Base-by-base conservation (phyloP, 2,329 filamentous ascomycete species). In the Penicillium digitatum region DNA sequence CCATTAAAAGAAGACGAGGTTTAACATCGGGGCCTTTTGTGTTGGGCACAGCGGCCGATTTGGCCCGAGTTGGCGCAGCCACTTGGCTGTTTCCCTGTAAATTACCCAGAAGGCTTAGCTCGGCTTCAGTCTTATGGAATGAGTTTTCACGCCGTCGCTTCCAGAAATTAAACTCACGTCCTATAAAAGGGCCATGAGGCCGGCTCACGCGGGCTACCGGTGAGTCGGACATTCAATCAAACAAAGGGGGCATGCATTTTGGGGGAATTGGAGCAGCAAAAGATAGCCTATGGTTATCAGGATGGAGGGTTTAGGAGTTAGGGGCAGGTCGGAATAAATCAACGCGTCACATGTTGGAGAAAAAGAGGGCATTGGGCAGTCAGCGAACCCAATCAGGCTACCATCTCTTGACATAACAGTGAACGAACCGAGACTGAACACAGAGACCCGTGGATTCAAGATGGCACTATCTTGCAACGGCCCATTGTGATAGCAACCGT, bases 1-100 rank as follows among this genome's bases (percentile, higher is more conserved):
- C 94, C 94, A 99, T 97, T 62, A 99, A 79, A 54, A 99, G 78
- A 50, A 99, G 77, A 65, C 92, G 85, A 32, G 94, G 94, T 72
- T 94, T 95, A 49, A 81, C 74, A 81, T 83, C 80, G 54, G 78
- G 78, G 40, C 78, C 72, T 59, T 80, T 82, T 62, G 62, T 67
- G 52, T 65, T 66, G 38, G 68, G 61, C 37, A 66, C 59, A 53
- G 69, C 62, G 20, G 64, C 62, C 35, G 62, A 53, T 55, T 65
- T 69, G 42, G 64, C 58, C 48, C 65, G 66, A 26, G 53, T 61
- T 38, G 66, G 63, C 54, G 66, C 65, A 43, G 50, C 60, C 40
- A 61, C 52, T 51, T 66, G 61, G 24, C 60, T 69, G 11, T 61
- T 54, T 58, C 62, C 66, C 72, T 76, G 72, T 64, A 73, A 55